These are phyloP conservation scores for Apiospora sp. DNA, from an alignment of 2,329 filamentous ascomycete genomes.

Conservation along the genomic window DNA sequence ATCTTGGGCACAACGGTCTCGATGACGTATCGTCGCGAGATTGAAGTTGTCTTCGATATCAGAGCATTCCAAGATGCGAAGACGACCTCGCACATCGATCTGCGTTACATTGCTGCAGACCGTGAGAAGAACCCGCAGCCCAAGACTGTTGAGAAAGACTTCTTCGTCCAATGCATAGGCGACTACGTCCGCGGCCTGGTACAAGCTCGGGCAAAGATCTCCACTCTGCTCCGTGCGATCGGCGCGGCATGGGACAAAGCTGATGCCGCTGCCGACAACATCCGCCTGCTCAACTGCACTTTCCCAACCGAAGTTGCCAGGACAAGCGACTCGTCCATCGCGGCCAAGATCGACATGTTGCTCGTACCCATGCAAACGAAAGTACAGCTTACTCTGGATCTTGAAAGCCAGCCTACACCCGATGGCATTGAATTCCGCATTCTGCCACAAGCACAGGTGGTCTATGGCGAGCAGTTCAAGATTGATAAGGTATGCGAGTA, in stretches of 20 bases:
- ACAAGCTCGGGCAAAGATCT: constrained; percentile 64
- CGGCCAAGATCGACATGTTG: constrained; percentile 68
- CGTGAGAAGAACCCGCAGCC: constrained; percentile 61
- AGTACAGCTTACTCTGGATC: constrained; percentile 67
- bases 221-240: constrained; percentile 66
- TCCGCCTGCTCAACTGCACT: constrained; percentile 67
- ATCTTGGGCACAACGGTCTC: constrained; percentile 70
- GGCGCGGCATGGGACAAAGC: constrained; percentile 73
- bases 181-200: constrained; percentile 70
- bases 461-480: constrained; percentile 83
- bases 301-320: constrained; percentile 71
- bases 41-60: constrained; percentile 77
- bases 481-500: constrained; percentile 79
- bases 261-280: constrained; percentile 63
- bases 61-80: constrained; percentile 61
- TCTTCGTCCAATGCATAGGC: constrained; percentile 77
- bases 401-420: constrained; percentile 56
- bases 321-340: constrained; percentile 70
- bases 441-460: constrained; percentile 63
- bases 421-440: constrained; percentile 64
- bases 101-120: constrained; percentile 73
- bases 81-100: constrained; percentile 66
- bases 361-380: constrained; percentile 73
- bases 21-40: constrained; percentile 75
- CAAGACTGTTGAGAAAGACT: constrained; percentile 72